Evolutionary conservation across 73 alveolate genomes (phyloP).

Genomic region (Tetrahymena elliotti): DNA sequence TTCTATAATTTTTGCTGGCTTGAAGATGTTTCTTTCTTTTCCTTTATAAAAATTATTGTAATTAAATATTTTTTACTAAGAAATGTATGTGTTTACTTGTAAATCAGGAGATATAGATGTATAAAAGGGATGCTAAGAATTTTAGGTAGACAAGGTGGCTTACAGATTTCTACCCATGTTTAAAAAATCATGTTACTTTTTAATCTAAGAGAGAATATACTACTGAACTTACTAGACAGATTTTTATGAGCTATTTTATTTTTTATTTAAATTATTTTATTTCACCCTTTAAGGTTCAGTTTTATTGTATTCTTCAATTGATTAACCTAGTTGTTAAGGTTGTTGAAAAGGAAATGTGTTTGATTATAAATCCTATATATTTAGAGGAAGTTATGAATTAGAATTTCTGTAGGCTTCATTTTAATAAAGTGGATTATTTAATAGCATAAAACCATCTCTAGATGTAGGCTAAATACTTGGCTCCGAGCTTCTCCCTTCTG

Average conservation of each 20-base stretch:
- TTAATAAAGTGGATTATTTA: background rate
- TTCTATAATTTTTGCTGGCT: background rate
- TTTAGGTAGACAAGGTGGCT: background rate
- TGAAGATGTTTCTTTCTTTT: background rate
- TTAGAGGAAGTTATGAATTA: background rate
- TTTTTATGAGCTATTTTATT: background rate
- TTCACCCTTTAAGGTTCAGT: background rate
- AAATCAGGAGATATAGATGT: background rate
- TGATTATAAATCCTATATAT: background rate
- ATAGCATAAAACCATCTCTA: background rate
- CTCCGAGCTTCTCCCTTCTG: background rate
- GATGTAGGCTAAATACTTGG: background rate
- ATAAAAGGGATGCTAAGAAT: background rate
- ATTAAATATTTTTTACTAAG: background rate
- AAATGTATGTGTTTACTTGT: background rate
- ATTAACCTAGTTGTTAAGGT: background rate
- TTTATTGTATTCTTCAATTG: background rate
- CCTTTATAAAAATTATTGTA: background rate
- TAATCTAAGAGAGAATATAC: background rate
- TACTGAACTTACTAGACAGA: background rate
- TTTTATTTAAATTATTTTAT: background rate
- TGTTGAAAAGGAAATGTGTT: background rate
- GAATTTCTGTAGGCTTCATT: background rate
- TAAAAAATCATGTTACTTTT: background rate
- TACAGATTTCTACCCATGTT: background rate